Percentiles rank a stretch among this genome's conserved stretches.
These are phyloP conservation scores for Skeletonema menzelii DNA, from an alignment of 108 stramenopile genomes.

Conservation along the genomic window DNA sequence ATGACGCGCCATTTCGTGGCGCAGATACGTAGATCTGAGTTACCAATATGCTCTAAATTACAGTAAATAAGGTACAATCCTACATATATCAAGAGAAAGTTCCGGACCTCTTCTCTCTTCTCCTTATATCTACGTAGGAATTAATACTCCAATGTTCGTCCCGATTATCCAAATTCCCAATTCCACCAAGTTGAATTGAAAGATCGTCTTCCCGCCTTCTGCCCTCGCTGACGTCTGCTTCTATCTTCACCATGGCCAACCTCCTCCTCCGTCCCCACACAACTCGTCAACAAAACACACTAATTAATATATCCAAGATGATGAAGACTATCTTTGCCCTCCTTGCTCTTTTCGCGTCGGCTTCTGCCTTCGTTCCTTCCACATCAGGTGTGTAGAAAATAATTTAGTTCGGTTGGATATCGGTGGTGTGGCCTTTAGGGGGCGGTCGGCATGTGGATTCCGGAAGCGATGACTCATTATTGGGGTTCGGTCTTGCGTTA, in stretches of 20 bases:
- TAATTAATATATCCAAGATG: neutral
- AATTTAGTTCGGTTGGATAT: neutral
- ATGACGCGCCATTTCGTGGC: too few relatives aligned
- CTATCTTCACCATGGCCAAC: neutral
- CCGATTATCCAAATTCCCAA: neutral
- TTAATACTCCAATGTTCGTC: neutral
- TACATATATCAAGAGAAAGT: too few relatives aligned
- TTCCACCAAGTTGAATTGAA: neutral
- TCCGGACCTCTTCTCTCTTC: too few relatives aligned
- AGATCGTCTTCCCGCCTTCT: constrained; percentile 4
- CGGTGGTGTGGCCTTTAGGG: neutral
- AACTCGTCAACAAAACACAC: neutral
- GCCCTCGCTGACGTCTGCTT: constrained; percentile 2
- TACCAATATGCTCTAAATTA: too few relatives aligned
- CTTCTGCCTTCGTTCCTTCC: constrained; percentile 19
- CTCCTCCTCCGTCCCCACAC: neutral
- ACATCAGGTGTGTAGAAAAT: constrained; percentile 6
- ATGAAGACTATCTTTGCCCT: constrained; percentile 27
- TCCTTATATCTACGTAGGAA: too few relatives aligned
- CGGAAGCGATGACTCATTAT: neutral
- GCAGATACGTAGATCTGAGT: too few relatives aligned
- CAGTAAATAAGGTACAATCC: too few relatives aligned
- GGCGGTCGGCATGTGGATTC: neutral
- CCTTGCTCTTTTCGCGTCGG: constrained; percentile 14
- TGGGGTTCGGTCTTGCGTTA: too few relatives aligned